phyloP scores from a whole-genome alignment of 2,329 filamentous ascomycete genomes.

The Gaeumannomyces sp. region DNA sequence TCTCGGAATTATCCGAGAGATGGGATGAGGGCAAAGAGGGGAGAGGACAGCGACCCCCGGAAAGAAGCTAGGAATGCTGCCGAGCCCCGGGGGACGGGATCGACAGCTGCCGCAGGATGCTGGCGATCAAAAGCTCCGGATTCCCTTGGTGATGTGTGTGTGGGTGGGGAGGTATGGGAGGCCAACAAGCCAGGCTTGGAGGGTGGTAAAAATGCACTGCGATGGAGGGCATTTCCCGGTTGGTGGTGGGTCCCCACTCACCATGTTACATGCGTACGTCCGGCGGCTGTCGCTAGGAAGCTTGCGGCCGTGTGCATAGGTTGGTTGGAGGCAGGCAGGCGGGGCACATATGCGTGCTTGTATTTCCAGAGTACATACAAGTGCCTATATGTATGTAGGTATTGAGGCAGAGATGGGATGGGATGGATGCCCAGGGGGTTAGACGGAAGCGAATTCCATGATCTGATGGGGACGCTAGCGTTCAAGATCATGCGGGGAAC shows the following conservation, averaged over 20 bases:
- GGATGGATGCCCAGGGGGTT: no score
- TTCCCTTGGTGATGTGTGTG: neutral
- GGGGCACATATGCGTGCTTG: no score
- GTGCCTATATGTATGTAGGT: no score
- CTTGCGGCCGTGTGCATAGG: neutral
- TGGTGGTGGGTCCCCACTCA: neutral
- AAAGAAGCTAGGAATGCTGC: conserved; percentile 7
- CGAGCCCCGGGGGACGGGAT: neutral
- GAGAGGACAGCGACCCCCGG: no score
- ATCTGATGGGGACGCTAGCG: no score
- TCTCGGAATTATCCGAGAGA: neutral
- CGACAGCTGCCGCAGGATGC: neutral
- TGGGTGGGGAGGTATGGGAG: no score
- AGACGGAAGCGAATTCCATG: no score
- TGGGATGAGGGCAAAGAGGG: neutral
- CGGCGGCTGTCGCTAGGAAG: neutral
- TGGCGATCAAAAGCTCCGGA: neutral
- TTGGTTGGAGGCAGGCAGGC: no score
- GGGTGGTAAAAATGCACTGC: neutral
- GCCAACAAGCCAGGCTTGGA: no score
- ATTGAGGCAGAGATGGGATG: no score
- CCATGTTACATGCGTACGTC: neutral
- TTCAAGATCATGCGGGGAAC: no score
- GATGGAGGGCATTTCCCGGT: neutral
- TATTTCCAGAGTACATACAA: no score